Evolutionary conservation across 768 basidiomycete species (phyloP), one percentile per base, ranked within the genome.

Genomic region (Boletus reticulatus): DNA sequence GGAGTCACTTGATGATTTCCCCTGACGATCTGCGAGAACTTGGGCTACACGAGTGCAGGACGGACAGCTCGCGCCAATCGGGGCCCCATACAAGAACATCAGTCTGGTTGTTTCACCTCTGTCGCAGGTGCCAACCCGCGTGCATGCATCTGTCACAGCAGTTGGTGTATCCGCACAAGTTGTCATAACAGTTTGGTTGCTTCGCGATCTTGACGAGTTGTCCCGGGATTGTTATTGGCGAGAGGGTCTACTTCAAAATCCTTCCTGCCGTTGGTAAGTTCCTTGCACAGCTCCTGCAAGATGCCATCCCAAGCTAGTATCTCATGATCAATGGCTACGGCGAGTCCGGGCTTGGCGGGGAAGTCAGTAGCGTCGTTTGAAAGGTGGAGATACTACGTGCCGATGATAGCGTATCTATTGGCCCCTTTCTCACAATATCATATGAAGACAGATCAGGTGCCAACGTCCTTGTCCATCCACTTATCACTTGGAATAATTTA

Each of bases 1-100:
- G 55, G 22, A 66, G 68, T 11, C 68, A 74, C 50, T 42, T 64
- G 50, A 61, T 64, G 13, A 67, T 75, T 2, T 61, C 65, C 20
- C 63, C 63, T 10, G 55, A 55, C 10, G 68, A 73, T 50, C 57
- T 73, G 19, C 66, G 2, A 22, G 22, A 22, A 22, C 22, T 22
- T 22, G 52, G 56, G 20, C 64, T 75, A 1, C 67, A 71, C 32
- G 64, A 69, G 27, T 48, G 52, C 20, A 62, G 64, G 39, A 43
- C 63, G 10, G 50, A 52, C 12, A 65, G 0, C 52, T 72, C 31
- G 43, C 31, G 43, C 39, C 20, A 57, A 62, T 22, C 29, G 43
- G 52, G 48, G 58, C 49, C 39, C 39, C 56, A 11, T 48, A 22
- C 24, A 22, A 9, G 32, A 29, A 53, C 11, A 12, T 16, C 51